A percentile compares a stretch with the other conserved stretches of the same genome.
Conservation (phyloP, 2,329 filamentous ascomycete genomes). For the Gyromitra esculenta region DNA sequence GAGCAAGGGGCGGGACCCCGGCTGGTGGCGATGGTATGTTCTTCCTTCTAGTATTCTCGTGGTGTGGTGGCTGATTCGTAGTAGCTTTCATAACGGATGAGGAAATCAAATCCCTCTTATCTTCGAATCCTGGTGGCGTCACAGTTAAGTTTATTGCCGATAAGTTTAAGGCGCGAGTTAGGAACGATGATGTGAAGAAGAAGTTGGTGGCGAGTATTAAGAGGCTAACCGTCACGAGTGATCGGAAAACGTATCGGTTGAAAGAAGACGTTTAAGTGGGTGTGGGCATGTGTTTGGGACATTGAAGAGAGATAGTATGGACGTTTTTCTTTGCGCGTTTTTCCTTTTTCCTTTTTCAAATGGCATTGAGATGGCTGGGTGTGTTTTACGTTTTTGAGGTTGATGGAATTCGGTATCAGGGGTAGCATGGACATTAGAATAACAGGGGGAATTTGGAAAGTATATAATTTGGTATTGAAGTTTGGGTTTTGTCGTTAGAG, state of each 20-base stretch:
- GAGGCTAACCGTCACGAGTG: conserved; percentile 48
- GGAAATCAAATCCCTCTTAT: conserved; percentile 56
- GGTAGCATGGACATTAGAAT: not conserved
- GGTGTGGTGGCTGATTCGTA: conserved; percentile 28
- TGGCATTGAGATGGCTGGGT: conserved; percentile 5
- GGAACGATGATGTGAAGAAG: conserved; percentile 50
- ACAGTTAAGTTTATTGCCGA: conserved; percentile 56
- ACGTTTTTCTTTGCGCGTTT: not conserved
- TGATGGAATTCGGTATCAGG: not conserved
- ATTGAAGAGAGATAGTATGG: not conserved
- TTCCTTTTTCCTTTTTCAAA: not conserved
- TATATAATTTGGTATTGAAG: conserved; percentile 8
- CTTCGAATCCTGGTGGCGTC: conserved; percentile 57
- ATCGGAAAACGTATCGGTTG: conserved; percentile 44
- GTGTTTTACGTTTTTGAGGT: not conserved
- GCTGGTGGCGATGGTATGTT: conserved; percentile 41
- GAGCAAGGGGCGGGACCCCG: conserved; percentile 31
- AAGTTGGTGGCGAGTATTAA: conserved; percentile 50
- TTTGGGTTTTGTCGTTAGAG: not conserved
- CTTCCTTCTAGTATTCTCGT: not conserved
- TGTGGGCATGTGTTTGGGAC: not conserved
- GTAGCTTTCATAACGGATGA: conserved; percentile 58
- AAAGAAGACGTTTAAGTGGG: conserved; percentile 41
- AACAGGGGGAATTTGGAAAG: not conserved
- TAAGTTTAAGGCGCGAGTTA: conserved; percentile 56